Conservation (phyloP, 306 rosid genomes). For the Lupinus albus region DNA sequence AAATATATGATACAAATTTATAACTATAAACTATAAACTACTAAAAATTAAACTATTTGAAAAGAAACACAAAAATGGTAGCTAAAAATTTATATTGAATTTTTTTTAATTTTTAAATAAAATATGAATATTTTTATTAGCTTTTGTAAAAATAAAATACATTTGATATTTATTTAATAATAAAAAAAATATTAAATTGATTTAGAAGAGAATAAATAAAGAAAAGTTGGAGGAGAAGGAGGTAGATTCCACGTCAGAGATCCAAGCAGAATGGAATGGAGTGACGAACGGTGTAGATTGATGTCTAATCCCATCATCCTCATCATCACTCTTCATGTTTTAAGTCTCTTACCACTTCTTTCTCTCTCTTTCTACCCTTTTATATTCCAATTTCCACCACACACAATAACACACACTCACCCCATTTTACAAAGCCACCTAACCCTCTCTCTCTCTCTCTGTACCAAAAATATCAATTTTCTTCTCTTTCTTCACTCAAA, state of each 20-base stretch:
- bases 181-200: too few relatives aligned
- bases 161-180: too few relatives aligned
- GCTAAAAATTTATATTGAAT: too few relatives aligned
- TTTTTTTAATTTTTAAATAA: too few relatives aligned
- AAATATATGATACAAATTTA: too few relatives aligned
- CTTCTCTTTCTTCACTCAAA: slow-evolving; percentile 27
- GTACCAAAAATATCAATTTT: not conserved
- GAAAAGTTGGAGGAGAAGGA: slow-evolving; percentile 20
- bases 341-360: not conserved
- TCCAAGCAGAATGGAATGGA: not conserved
- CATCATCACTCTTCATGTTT: slow-evolving; percentile 20
- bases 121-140: too few relatives aligned
- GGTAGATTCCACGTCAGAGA: slow-evolving; percentile 43
- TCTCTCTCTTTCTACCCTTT: not conserved
- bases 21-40: too few relatives aligned
- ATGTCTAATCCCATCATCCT: slow-evolving; percentile 8
- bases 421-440: slow-evolving; percentile 47
- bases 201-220: too few relatives aligned
- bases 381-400: slow-evolving; percentile 37
- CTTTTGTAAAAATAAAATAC: too few relatives aligned
- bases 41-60: not conserved
- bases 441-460: slow-evolving; percentile 17
- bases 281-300: slow-evolving; percentile 49
- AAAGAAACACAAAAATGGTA: not conserved
- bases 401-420: slow-evolving; percentile 16